Evolutionary conservation across 345 rosid species (phyloP).

Genomic region (Dovyalis caffra): DNA sequence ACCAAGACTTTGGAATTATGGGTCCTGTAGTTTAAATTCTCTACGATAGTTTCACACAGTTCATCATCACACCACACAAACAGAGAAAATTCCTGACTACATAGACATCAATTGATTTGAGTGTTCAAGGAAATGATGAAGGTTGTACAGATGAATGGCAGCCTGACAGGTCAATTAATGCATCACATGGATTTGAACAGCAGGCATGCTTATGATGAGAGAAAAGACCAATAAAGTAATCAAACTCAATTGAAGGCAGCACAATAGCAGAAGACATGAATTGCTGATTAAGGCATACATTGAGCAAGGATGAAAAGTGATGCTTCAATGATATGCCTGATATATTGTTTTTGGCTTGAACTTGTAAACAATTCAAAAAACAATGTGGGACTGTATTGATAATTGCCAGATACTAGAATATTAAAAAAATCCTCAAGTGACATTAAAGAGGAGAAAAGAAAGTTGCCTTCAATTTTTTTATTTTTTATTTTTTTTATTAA

Average conservation of each 20-base stretch:
- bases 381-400: neutral
- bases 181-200: neutral
- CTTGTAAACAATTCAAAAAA: neutral
- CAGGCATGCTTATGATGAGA: neutral
- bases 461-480: neutral
- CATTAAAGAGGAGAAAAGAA: neutral
- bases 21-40: neutral
- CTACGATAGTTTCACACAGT: neutral
- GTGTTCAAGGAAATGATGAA: neutral
- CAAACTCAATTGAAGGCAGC: neutral
- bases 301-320: neutral
- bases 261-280: neutral
- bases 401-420: neutral
- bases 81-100: neutral
- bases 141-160: neutral
- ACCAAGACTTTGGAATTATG: neutral
- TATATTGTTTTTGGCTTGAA: neutral
- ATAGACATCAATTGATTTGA: neutral
- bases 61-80: neutral
- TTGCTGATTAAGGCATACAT: neutral
- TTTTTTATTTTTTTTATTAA: too few relatives aligned
- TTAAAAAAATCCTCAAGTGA: neutral
- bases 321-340: neutral
- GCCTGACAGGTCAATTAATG: neutral
- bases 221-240: neutral